Base-by-base conservation (phyloP, 345 rosid species). In the Heritiera fomes region DNA sequence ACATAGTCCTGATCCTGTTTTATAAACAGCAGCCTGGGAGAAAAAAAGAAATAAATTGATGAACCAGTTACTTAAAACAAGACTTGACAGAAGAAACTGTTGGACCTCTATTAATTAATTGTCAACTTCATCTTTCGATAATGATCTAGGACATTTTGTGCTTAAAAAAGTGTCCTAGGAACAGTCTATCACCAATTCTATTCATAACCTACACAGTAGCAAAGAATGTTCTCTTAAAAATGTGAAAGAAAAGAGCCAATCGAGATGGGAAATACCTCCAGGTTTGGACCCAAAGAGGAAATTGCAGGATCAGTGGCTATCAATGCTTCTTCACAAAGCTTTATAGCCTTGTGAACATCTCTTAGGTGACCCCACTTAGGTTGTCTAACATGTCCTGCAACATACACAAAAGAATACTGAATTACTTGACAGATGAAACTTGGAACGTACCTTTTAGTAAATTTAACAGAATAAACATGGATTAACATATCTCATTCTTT, bases 281-380 rank as follows among this genome's bases (percentile, higher is more conserved):
- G 81, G 85, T 86, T 87, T 77, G 88, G 77, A 85, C 99, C 99
- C 61, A 84, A 83, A 70, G 97, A 91, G 64, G 93, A 82, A 80
- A 85, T 80, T 49, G 78, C 66, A 52, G 99, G 99, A 83, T 93
- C 98, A 53, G 94, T 85, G 30, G 95, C 90, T 58, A 93, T 52
- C 80, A 95, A 17, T 50, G 97, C 93, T 20, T 79, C 86, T 86
- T 91, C 95, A 59, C 97, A 95, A 83, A 93, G 97, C 87, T 95
- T 93, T 75, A 95, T 87, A 76, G 98, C 93, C 86, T 89, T 93
- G 55, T 95, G 99, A 83, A 95, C 77, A 78, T 95, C 99, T 80
- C 83, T 88, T 55, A 95, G 85, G 82, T 95, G 99, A 41, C 99
- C 99, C 93, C 94, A 95, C 78, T 95, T 95, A n/a, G 99, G 98